Evolutionary conservation across 2,329 filamentous ascomycete species (phyloP).

Genomic region (Emericellopsis cladophorae): DNA sequence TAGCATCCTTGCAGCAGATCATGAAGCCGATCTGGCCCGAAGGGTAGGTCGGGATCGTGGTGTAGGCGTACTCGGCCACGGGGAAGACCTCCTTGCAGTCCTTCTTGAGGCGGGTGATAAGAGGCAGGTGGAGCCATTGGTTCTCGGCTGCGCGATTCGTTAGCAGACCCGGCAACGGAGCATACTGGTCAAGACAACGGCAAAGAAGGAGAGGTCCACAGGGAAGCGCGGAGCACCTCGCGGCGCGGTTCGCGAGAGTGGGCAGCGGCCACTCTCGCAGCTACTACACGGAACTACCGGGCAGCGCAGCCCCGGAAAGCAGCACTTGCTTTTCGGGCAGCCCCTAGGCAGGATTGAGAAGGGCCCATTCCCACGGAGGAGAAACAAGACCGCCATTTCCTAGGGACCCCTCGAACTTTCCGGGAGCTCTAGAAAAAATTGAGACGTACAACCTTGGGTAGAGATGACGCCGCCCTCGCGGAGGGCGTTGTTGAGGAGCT

Average conservation of each 20-base stretch:
- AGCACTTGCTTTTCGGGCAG: conserved; percentile 23
- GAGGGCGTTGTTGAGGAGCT: conserved; percentile 81
- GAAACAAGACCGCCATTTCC: conserved; percentile 12
- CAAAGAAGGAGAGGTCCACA: conserved; percentile 1
- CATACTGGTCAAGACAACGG: background rate
- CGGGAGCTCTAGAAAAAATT: conserved; percentile 36
- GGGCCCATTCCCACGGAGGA: conserved; percentile 6
- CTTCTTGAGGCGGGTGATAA: conserved; percentile 94
- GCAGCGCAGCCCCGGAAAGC: conserved; percentile 19
- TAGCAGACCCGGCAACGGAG: background rate
- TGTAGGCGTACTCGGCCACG: conserved; percentile 96
- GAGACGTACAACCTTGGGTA: conserved; percentile 99
- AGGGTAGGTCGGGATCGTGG: conserved; percentile 97
- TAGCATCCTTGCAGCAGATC: conserved; percentile 94
- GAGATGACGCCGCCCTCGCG: conserved; percentile 95
- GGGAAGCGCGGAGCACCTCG: background rate
- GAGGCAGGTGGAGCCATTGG: conserved; percentile 93
- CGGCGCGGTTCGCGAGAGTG: background rate
- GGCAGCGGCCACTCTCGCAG: conserved; percentile 9
- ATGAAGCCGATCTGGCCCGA: conserved; percentile 99
- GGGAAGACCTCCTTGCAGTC: conserved; percentile 96
- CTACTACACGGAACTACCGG: conserved; percentile 20
- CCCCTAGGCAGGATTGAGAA: conserved; percentile 13
- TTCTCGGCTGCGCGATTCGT: conserved; percentile 63
- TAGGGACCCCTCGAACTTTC: conserved; percentile 23